Percentiles rank a stretch among this genome's conserved stretches.
Conservation (phyloP, 768 basidiomycete species). For the Boletus speciosus region DNA sequence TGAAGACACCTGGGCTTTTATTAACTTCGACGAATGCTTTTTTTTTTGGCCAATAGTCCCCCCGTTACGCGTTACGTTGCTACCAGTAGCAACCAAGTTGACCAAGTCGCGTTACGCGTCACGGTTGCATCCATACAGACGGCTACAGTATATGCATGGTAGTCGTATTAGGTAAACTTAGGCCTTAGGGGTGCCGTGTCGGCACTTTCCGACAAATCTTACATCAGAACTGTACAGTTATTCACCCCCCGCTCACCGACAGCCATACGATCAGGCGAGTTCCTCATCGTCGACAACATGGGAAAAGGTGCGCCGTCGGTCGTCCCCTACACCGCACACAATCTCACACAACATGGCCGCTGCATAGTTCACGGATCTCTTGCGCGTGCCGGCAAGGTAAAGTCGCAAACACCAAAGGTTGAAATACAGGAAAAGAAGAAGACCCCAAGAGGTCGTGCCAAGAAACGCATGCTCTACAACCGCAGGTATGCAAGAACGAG, state of each 20-base stretch:
- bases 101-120: too few relatives aligned
- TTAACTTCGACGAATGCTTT: too few relatives aligned
- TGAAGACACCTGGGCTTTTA: too few relatives aligned
- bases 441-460: constrained; percentile 93
- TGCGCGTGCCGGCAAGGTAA: constrained; percentile 99
- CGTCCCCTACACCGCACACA: constrained; percentile 1
- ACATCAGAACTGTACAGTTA: constrained; percentile 42
- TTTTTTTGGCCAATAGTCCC: too few relatives aligned
- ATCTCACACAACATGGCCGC: not conserved
- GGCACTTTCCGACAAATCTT: constrained; percentile 35
- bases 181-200: not conserved
- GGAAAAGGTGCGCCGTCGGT: constrained; percentile 55
- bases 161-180: too few relatives aligned
- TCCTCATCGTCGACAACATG: constrained; percentile 61
- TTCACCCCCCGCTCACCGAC: constrained; percentile 22
- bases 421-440: constrained; percentile 99
- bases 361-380: constrained; percentile 92
- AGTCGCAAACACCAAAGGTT: constrained; percentile 96
- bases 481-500: constrained; percentile 58
- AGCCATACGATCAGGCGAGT: constrained; percentile 25
- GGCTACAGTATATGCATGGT: too few relatives aligned
- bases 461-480: constrained; percentile 94
- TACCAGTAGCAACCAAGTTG: too few relatives aligned
- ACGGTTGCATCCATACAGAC: too few relatives aligned
- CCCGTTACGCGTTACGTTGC: too few relatives aligned